Conservation (phyloP, 139 green algal species). For the Micractinium sp. region DNA sequence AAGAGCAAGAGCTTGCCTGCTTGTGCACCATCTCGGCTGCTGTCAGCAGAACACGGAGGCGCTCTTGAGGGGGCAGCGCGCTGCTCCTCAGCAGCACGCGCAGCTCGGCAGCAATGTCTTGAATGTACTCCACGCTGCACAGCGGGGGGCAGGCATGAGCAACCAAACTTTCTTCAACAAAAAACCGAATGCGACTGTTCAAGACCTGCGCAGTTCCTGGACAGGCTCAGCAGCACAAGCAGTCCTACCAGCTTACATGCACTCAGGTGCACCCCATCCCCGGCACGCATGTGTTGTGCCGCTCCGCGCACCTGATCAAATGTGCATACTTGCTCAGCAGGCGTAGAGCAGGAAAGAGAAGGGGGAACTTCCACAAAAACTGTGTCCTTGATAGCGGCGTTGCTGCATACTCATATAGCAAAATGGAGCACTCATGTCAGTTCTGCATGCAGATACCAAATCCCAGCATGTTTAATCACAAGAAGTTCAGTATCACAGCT, state of each 20-base stretch:
- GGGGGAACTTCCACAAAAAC: conserved; percentile 5
- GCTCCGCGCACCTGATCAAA: neutral
- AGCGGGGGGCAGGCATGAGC: neutral
- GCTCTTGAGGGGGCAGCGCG: conserved; percentile 64
- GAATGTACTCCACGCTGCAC: conserved; percentile 81
- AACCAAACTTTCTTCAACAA: too few species aligned
- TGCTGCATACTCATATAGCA: neutral
- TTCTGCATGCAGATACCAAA: neutral
- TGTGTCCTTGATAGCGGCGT: neutral
- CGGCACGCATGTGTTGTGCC: too few species aligned
- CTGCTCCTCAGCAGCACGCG: conserved; percentile 56
- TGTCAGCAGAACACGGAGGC: conserved; percentile 68
- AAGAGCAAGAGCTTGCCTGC: conserved; percentile 11
- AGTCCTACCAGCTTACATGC: neutral
- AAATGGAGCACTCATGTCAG: neutral
- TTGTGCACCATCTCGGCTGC: conserved; percentile 63
- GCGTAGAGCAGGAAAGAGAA: neutral
- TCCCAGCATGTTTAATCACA: too few species aligned
- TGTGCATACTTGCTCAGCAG: neutral
- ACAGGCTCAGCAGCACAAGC: neutral
- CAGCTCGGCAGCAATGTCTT: conserved; percentile 66
- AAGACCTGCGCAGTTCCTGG: neutral
- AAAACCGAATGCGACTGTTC: neutral
- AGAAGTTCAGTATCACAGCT: neutral
- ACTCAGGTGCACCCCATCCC: neutral